Evolutionary conservation across 2,329 filamentous ascomycete genomes (phyloP), one percentile per base, ranked within the genome.

Genomic region (Fusarium miscanthi): DNA sequence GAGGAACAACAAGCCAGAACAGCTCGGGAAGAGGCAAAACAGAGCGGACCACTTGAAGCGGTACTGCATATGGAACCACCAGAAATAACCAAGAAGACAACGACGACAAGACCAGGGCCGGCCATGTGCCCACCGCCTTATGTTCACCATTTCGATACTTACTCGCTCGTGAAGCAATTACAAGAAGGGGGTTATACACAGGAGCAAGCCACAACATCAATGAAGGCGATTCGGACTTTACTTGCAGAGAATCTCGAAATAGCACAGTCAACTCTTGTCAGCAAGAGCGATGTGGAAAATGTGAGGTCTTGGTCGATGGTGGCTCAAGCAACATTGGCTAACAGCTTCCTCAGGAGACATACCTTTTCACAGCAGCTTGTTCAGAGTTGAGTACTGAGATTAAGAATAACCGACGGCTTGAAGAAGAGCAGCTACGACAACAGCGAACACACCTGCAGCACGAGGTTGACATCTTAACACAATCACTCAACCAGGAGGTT

Each of bases 101-200:
- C 66, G 11, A 69, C 66, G 30, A 69, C 58, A n/a, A 69, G 66
- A 25, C 87, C 87, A 73, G 87, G 89, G 27, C 92, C 92, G 8
- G 91, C 94, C 79, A 88, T 93, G 79, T 87, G 90, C 52, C 88
- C 93, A 1, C 89, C 93, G 12, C 93, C 91, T 2, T 97, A 97
- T 79, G 91, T 97, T 38, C 96, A 99, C 83, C 94, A 98, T 83
- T 99, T 99, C 82, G 95, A 99, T 83, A 97, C 92, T 30, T 99
- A 96, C 82, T 91, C 90, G 19, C 88, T 98, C 9, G 96, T 98
- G 21, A 92, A 92, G 78, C 90, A 94, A 76, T 89, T 99, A 21
- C 87, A 91, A 58, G 87, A 91, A 23, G 90, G 91, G 17, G 92
- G 92, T 0, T 98, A 94, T 82, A 90, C 88, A 3, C 85, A 89